A percentile compares a stretch with the other conserved stretches of the same genome.
These are phyloP conservation scores for Ammopiptanthus mongolicus DNA, from an alignment of 306 rosid genomes.

Conservation along the genomic window DNA sequence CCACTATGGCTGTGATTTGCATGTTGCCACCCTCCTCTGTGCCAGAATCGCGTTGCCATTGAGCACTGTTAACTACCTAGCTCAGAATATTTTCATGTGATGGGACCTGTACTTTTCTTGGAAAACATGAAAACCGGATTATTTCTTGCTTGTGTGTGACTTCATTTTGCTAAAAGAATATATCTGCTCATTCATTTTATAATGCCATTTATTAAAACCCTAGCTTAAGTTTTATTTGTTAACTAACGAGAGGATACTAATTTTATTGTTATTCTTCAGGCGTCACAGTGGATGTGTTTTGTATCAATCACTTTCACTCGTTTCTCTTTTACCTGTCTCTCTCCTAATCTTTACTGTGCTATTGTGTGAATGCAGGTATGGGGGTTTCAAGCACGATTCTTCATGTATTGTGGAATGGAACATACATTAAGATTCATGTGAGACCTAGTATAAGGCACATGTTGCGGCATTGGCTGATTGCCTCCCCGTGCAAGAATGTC, in stretches of 20 bases:
- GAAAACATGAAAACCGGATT: background rate
- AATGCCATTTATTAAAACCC: background rate
- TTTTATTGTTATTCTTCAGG: background rate
- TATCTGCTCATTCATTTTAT: background rate
- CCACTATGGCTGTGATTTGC: no score
- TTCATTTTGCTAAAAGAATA: background rate
- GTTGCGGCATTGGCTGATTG: background rate
- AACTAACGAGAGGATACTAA: background rate
- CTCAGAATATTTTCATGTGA: background rate
- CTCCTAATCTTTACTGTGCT: background rate
- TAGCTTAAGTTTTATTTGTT: background rate
- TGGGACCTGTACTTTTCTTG: background rate
- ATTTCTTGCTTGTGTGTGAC: background rate
- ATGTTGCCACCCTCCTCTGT: no score
- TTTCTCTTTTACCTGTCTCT: background rate
- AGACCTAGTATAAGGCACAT: background rate
- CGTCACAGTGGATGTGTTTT: background rate
- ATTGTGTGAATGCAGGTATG: conserved; percentile 31
- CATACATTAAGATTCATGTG: background rate
- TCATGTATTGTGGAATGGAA: conserved; percentile 2
- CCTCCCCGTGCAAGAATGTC: background rate
- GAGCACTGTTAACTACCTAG: no score
- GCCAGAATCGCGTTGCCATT: no score
- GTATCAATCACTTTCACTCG: background rate
- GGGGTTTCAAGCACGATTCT: conserved; percentile 3